These are phyloP conservation scores for Lenzites betulinus DNA, from an alignment of 768 basidiomycete species.

Conservation along the genomic window DNA sequence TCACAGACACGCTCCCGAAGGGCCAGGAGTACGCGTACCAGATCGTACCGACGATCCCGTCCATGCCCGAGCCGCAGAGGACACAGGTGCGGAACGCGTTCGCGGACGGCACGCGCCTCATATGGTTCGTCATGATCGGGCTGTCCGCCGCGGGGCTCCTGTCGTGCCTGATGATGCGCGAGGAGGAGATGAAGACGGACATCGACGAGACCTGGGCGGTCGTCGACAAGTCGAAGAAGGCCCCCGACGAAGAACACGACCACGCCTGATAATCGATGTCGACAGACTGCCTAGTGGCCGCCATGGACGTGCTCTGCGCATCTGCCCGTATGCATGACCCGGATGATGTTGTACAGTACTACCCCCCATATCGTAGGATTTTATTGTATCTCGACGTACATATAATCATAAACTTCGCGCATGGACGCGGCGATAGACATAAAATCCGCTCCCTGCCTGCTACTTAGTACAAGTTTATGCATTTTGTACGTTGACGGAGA, in stretches of 20 bases:
- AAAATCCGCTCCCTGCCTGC: background rate
- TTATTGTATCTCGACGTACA: background rate
- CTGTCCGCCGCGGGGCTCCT: slow-evolving; percentile 34
- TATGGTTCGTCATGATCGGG: slow-evolving; percentile 38
- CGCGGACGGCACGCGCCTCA: slow-evolving; percentile 26
- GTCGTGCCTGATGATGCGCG: slow-evolving; percentile 30
- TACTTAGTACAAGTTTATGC: background rate
- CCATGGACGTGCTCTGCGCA: background rate
- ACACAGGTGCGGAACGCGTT: slow-evolving; percentile 35
- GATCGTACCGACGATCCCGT: slow-evolving; percentile 33
- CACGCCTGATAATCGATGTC: background rate
- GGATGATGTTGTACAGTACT: background rate
- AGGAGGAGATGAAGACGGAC: slow-evolving; percentile 30
- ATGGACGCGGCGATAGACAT: background rate
- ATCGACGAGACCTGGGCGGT: slow-evolving; percentile 31
- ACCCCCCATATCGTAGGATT: background rate
- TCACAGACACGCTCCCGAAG: slow-evolving; percentile 30
- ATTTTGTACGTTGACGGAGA: background rate
- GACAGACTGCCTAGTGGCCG: background rate
- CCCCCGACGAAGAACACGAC: background rate
- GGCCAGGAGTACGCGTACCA: slow-evolving; percentile 32
- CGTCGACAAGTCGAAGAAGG: slow-evolving; percentile 11
- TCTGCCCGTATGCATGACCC: background rate
- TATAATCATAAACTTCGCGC: background rate
- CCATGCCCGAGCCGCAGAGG: slow-evolving; percentile 27